A percentile compares a stretch with the other conserved stretches of the same genome.
phyloP scores from a whole-genome alignment of 2,329 filamentous ascomycete genomes.

The Fusarium hostae region DNA sequence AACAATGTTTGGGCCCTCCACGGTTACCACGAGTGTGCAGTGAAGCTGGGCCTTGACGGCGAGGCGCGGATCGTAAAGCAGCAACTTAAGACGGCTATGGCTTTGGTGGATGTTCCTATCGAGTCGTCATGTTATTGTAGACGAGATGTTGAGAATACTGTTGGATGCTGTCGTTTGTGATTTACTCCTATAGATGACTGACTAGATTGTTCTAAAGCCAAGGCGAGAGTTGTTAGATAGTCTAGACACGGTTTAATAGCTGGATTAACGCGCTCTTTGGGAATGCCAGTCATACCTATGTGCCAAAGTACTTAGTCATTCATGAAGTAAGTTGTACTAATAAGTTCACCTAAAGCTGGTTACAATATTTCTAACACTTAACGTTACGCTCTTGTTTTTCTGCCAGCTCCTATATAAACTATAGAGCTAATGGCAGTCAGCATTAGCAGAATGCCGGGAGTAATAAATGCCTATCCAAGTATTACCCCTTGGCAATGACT shows the following conservation, averaged over 20 bases:
- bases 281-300: too few species aligned
- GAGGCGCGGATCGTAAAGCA: conserved; percentile 52
- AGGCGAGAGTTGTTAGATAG: not conserved
- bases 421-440: too few species aligned
- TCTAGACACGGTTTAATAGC: not conserved
- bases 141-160: conserved; percentile 15
- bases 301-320: too few species aligned
- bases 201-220: not conserved
- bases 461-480: too few species aligned
- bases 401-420: too few species aligned
- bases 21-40: conserved; percentile 75
- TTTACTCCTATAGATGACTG: not conserved
- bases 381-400: too few species aligned
- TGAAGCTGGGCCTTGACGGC: conserved; percentile 56
- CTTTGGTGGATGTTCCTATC: conserved; percentile 69
- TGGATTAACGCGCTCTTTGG: not conserved
- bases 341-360: too few species aligned
- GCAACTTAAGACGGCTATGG: conserved; percentile 63
- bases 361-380: too few species aligned
- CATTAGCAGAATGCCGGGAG: too few species aligned
- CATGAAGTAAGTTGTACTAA: too few species aligned
- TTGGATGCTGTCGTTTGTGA: conserved; percentile 18
- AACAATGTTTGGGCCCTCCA: conserved; percentile 80
- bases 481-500: too few species aligned
- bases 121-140: conserved; percentile 45